These are phyloP conservation scores for Wickerhamomyces rabaulensis DNA, from an alignment of 805 yeast species.

Conservation along the genomic window DNA sequence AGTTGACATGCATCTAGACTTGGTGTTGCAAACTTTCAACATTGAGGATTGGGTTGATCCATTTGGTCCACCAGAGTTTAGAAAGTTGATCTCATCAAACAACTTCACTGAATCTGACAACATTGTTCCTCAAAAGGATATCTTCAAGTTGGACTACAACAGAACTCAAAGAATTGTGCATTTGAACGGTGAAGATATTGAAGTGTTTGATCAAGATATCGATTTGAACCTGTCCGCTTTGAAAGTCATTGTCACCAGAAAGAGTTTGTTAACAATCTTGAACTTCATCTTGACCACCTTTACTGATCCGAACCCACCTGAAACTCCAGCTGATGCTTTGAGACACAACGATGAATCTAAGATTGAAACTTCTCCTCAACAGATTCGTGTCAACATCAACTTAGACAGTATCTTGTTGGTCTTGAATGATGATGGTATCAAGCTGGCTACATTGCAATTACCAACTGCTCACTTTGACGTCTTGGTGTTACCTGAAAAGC, in stretches of 20 bases:
- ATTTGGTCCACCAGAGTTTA: slow-evolving; percentile 56
- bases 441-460: slow-evolving; percentile 72
- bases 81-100: slow-evolving; percentile 64
- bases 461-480: slow-evolving; percentile 68
- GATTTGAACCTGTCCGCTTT: slow-evolving; percentile 73
- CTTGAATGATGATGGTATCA: slow-evolving; percentile 77
- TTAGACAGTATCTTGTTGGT: slow-evolving; percentile 71
- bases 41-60: slow-evolving; percentile 72
- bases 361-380: slow-evolving; percentile 61
- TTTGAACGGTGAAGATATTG: slow-evolving; percentile 48
- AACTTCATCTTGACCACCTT: slow-evolving; percentile 84
- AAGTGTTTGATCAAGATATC: slow-evolving; percentile 73
- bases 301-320: slow-evolving; percentile 71
- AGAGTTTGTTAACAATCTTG: slow-evolving; percentile 68
- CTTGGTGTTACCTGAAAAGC: slow-evolving; percentile 64
- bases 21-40: slow-evolving; percentile 58
- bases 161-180: slow-evolving; percentile 57
- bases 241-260: slow-evolving; percentile 68
- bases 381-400: slow-evolving; percentile 61
- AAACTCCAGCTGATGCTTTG: slow-evolving; percentile 63
- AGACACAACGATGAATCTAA: slow-evolving; percentile 61
- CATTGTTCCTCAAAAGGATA: slow-evolving; percentile 33
- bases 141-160: slow-evolving; percentile 55
- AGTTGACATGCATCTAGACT: slow-evolving; percentile 58
- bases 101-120: slow-evolving; percentile 35